Evolutionary conservation across 1,139 yeast species (phyloP), one percentile per base, ranked within the genome.

Genomic region (Diutina scorzettiae): DNA sequence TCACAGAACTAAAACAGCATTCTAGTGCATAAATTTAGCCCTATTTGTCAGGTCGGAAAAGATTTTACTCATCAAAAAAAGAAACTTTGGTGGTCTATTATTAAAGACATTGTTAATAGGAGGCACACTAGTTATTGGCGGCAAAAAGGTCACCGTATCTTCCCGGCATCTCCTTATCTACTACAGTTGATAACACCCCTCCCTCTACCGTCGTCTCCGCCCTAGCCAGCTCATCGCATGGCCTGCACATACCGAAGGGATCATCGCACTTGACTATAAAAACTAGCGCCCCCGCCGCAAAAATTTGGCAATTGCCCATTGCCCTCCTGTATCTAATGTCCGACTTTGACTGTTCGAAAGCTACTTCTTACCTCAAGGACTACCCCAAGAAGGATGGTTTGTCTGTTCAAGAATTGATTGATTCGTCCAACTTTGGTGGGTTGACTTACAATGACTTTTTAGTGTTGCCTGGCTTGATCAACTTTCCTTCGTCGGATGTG

Each of bases 371-470:
- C 60, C 73, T 91, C 52, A 66, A 73, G 50, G 64, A 74, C 50
- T 89, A 85, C 71, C 53, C 73, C 48, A 62, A 69, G 53, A 79
- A 74, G 59, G 98, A 91, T 63, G 99, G 98, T 49, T 75, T 91
- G 53, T 81, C 85, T 51, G 82, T 84, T 56, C 70, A 76, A 47
- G 75, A 84, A 53, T 77, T 91, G 65, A 84, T 93, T 81, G 95
- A 91, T 69, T 86, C 96, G 43, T 69, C 77, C 53, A 65, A 70
- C 55, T 81, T 93, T 65, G 98, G 98, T 62, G 99, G 99, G 46
- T 77, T 91, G 59, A 91, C 99, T 50, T 91, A 93, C 71, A 93
- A 91, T 59, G 99, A 91, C 68, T 85, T 91, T 63, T 76, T 91
- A 63, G 76, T 91, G 53, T 76, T 91, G 58, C 99, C 99, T 51